These are phyloP conservation scores for Rostrohypoxylon terebratum DNA, from an alignment of 495 filamentous ascomycete species.

Conservation along the genomic window DNA sequence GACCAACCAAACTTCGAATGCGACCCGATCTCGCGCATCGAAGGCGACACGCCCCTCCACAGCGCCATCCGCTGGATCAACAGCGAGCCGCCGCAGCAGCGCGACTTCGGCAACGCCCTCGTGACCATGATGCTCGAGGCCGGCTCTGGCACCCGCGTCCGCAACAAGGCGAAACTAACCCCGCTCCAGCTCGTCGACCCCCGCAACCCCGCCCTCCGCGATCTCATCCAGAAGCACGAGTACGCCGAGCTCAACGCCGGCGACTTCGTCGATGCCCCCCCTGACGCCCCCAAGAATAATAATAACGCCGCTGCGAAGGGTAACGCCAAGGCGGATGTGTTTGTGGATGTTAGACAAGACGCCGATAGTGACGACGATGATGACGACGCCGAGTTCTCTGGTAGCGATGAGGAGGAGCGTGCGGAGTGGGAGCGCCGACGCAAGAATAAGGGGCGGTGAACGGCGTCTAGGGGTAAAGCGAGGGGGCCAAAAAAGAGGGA, in stretches of 20 bases:
- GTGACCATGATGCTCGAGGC: slow-evolving; percentile 94
- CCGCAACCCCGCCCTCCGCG: slow-evolving; percentile 73
- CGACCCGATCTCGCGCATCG: slow-evolving; percentile 82
- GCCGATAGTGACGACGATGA: slow-evolving; percentile 51
- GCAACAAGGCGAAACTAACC: slow-evolving; percentile 77
- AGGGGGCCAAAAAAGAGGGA: neutral
- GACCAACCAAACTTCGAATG: slow-evolving; percentile 96
- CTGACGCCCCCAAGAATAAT: neutral
- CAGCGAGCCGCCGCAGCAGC: slow-evolving; percentile 66
- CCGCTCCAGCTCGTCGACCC: slow-evolving; percentile 78
- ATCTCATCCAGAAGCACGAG: slow-evolving; percentile 79
- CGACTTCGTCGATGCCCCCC: slow-evolving; percentile 57
- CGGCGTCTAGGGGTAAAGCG: slow-evolving; percentile 22
- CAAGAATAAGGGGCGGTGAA: slow-evolving; percentile 51
- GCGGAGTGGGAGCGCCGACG: slow-evolving; percentile 63
- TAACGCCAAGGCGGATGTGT: slow-evolving; percentile 4
- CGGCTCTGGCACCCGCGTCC: slow-evolving; percentile 63
- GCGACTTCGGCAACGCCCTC: slow-evolving; percentile 73
- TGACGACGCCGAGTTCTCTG: slow-evolving; percentile 64
- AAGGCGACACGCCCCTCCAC: slow-evolving; percentile 92
- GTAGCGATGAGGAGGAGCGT: slow-evolving; percentile 65
- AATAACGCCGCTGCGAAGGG: neutral
- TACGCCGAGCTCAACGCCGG: slow-evolving; percentile 68
- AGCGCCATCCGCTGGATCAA: slow-evolving; percentile 88
- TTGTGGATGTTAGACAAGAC: slow-evolving; percentile 19